phyloP scores from a whole-genome alignment of 352 stramenopile species.

The Pythium grandisporangium region DNA sequence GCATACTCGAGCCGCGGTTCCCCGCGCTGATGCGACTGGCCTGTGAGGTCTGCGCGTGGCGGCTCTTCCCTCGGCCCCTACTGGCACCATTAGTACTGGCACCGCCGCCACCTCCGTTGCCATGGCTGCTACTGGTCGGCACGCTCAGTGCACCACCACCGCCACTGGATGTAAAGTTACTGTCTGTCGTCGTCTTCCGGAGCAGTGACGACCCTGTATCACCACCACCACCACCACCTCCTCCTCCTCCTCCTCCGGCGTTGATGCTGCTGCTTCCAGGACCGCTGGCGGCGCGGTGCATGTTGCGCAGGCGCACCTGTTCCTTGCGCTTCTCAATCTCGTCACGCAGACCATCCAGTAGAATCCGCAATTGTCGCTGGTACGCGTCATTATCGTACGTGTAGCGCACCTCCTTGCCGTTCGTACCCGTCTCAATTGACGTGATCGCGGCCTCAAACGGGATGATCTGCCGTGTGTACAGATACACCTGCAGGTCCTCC shows the following conservation, averaged over 20 bases:
- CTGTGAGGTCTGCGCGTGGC: no score
- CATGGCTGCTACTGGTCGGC: no score
- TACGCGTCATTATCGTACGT: conserved; percentile 62
- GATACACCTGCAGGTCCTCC: conserved; percentile 78
- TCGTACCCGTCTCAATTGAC: conserved; percentile 28
- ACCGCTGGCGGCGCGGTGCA: conserved; percentile 10
- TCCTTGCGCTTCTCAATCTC: conserved; percentile 80
- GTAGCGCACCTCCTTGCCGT: conserved; percentile 36
- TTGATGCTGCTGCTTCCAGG: neutral
- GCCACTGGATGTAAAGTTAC: no score
- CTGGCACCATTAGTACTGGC: no score
- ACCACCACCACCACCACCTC: no score
- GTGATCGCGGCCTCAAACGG: conserved; percentile 68
- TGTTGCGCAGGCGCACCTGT: conserved; percentile 46
- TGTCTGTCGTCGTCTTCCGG: no score
- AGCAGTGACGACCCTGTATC: no score
- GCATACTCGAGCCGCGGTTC: conserved; percentile 6
- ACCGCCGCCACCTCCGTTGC: no score
- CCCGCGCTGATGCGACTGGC: no score
- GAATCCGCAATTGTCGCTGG: conserved; percentile 52
- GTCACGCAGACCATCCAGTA: conserved; percentile 70
- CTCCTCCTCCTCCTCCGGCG: neutral
- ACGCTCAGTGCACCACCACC: no score
- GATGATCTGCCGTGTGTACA: conserved; percentile 78
- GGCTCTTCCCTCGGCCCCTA: no score